Evolutionary conservation across 2,329 filamentous ascomycete genomes (phyloP).

Genomic region (Penicillium sp.): DNA sequence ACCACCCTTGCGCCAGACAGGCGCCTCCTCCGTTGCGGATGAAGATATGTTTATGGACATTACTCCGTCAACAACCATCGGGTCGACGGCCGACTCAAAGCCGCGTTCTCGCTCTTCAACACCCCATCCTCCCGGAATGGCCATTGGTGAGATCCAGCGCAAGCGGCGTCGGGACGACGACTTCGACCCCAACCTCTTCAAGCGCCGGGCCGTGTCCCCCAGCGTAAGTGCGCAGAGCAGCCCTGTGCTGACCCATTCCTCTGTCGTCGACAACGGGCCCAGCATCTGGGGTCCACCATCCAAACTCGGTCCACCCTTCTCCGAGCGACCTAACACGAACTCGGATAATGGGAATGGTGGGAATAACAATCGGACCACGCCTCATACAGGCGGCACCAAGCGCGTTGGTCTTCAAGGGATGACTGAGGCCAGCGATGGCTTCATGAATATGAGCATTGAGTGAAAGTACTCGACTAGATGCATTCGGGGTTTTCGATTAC

Average conservation of each 20-base stretch:
- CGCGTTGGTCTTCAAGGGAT: slow-evolving; percentile 84
- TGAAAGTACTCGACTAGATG: slow-evolving; percentile 35
- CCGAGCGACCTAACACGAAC: slow-evolving; percentile 46
- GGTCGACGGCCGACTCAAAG: slow-evolving; percentile 30
- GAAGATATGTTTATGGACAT: slow-evolving; percentile 42
- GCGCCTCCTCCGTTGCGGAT: slow-evolving; percentile 48
- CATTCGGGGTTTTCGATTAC: background rate
- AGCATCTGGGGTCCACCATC: slow-evolving; percentile 71
- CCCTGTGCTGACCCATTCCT: slow-evolving; percentile 77
- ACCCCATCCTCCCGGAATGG: slow-evolving; percentile 44
- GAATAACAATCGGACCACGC: slow-evolving; percentile 45
- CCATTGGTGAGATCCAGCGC: slow-evolving; percentile 70
- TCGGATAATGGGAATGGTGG: slow-evolving; percentile 42
- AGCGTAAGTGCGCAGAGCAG: slow-evolving; percentile 89
- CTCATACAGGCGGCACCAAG: slow-evolving; percentile 47
- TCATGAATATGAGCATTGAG: slow-evolving; percentile 98
- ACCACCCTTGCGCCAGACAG: slow-evolving; percentile 60
- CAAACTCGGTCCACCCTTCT: slow-evolving; percentile 50
- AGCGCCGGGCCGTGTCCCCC: slow-evolving; percentile 85
- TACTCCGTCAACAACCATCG: slow-evolving; percentile 35
- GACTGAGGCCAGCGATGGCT: slow-evolving; percentile 89
- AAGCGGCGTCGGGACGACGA: slow-evolving; percentile 88
- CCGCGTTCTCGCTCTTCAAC: slow-evolving; percentile 41
- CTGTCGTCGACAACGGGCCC: slow-evolving; percentile 62
- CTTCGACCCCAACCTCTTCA: slow-evolving; percentile 82